Conservation (phyloP, 495 filamentous ascomycete genomes). For the Xylaria acuta region DNA sequence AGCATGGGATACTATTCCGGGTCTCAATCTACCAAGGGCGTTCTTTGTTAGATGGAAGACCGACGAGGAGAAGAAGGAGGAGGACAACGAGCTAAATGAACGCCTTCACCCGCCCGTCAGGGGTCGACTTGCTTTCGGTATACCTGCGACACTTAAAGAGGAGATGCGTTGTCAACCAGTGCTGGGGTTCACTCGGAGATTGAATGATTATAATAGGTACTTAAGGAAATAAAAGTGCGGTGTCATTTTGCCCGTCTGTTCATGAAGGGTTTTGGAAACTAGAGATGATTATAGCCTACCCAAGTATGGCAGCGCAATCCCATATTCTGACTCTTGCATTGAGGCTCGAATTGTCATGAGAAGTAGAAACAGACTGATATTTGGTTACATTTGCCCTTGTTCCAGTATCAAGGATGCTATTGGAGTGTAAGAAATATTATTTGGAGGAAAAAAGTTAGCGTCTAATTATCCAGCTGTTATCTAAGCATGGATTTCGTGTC, state of each 20-base stretch:
- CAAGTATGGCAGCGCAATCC: neutral
- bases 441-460: too few species aligned
- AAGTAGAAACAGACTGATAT: neutral
- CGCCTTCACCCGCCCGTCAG: neutral
- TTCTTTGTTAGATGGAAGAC: constrained; percentile 22
- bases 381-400: neutral
- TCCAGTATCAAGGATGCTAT: neutral
- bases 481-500: neutral
- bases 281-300: neutral
- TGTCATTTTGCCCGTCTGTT: neutral
- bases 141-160: neutral
- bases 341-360: neutral
- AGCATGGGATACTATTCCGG: neutral
- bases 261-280: neutral
- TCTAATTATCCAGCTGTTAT: neutral
- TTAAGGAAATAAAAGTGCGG: neutral
- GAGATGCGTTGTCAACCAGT: neutral
- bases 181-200: neutral
- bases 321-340: neutral
- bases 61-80: neutral
- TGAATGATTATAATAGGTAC: neutral
- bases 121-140: neutral
- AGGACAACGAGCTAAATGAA: neutral
- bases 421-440: too few species aligned
- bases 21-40: neutral